These are phyloP conservation scores for Ostreobium quekettii DNA, from an alignment of 139 green algal species.

Conservation along the genomic window DNA sequence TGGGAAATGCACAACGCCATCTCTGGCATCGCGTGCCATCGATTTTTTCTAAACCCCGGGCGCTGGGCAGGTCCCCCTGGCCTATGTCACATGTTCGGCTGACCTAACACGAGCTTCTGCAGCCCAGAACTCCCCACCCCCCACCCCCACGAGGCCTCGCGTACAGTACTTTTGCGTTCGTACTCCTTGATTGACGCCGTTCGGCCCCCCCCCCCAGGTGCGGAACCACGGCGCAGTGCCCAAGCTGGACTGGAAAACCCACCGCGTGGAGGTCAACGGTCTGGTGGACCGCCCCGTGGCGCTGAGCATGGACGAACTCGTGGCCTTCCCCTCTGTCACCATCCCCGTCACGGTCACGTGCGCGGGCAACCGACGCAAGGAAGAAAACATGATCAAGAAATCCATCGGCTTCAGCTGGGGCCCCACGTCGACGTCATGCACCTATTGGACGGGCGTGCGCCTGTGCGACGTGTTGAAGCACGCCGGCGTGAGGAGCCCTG, in stretches of 20 bases:
- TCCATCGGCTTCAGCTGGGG: conserved; percentile 93
- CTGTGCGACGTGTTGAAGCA: conserved; percentile 72
- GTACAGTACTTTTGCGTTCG: too few relatives aligned
- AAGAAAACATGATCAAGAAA: conserved; percentile 99
- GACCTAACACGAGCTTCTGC: too few relatives aligned
- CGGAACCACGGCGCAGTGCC: conserved; percentile 90
- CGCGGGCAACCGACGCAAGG: conserved; percentile 92
- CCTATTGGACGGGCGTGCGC: conserved; percentile 86
- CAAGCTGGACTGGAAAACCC: conserved; percentile 39
- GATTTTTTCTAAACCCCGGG: too few relatives aligned
- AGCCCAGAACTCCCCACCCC: too few relatives aligned
- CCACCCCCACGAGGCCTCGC: too few relatives aligned
- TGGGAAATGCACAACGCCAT: conserved; percentile 26
- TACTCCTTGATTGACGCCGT: too few relatives aligned
- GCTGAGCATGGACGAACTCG: conserved; percentile 87
- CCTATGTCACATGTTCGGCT: too few relatives aligned
- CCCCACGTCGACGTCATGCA: conserved; percentile 43
- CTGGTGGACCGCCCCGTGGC: conserved; percentile 56
- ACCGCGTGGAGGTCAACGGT: conserved; percentile 68
- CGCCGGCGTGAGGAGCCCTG: conserved; percentile 37
- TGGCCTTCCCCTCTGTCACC: conserved; percentile 56
- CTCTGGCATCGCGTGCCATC: too few relatives aligned
- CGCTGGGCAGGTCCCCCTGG: too few relatives aligned
- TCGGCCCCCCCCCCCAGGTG: conserved; percentile 28
- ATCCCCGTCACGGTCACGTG: conserved; percentile 78